Conservation (phyloP, 2,329 filamentous ascomycete genomes). For the Colletotrichum sp. region DNA sequence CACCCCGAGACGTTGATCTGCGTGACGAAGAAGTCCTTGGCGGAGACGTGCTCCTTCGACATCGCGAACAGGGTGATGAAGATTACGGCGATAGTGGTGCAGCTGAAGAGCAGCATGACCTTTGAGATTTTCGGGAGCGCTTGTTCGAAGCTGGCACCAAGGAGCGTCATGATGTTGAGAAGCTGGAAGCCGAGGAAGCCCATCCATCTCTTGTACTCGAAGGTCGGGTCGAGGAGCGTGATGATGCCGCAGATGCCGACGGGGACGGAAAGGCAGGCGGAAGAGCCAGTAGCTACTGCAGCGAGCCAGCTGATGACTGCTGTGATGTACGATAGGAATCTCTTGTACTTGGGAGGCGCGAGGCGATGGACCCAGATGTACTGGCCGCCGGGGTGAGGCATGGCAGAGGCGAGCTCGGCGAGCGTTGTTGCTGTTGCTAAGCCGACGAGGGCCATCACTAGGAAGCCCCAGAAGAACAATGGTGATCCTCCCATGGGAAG, state of each 20-base stretch:
- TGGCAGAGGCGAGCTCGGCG: slow-evolving; percentile 31
- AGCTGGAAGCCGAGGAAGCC: slow-evolving; percentile 30
- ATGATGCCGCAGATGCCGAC: slow-evolving; percentile 26
- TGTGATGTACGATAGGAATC: slow-evolving; percentile 26
- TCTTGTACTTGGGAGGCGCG: slow-evolving; percentile 16
- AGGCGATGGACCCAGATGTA: slow-evolving; percentile 30
- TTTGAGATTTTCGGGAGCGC: slow-evolving; percentile 30
- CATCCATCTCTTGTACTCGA: slow-evolving; percentile 31
- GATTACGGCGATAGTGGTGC: slow-evolving; percentile 24
- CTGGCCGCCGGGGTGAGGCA: slow-evolving; percentile 33
- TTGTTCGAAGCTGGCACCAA: slow-evolving; percentile 26
- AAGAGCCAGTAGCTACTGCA: slow-evolving; percentile 28
- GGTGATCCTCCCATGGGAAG: slow-evolving; percentile 27
- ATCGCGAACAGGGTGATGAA: slow-evolving; percentile 32
- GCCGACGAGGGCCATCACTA: slow-evolving; percentile 27
- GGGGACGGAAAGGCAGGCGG: slow-evolving; percentile 28
- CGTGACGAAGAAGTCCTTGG: slow-evolving; percentile 26
- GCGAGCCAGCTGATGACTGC: slow-evolving; percentile 30
- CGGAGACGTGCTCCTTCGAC: slow-evolving; percentile 20
- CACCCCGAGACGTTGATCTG: slow-evolving; percentile 28
- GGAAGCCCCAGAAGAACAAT: slow-evolving; percentile 30
- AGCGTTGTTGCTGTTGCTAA: slow-evolving; percentile 29
- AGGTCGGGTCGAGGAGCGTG: slow-evolving; percentile 25
- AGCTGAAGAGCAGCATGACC: slow-evolving; percentile 29
- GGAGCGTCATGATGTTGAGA: slow-evolving; percentile 26